A percentile compares a stretch with the other conserved stretches of the same genome.
phyloP scores from a whole-genome alignment of 179 eudicot genomes.

The Carnegiea gigantea region DNA sequence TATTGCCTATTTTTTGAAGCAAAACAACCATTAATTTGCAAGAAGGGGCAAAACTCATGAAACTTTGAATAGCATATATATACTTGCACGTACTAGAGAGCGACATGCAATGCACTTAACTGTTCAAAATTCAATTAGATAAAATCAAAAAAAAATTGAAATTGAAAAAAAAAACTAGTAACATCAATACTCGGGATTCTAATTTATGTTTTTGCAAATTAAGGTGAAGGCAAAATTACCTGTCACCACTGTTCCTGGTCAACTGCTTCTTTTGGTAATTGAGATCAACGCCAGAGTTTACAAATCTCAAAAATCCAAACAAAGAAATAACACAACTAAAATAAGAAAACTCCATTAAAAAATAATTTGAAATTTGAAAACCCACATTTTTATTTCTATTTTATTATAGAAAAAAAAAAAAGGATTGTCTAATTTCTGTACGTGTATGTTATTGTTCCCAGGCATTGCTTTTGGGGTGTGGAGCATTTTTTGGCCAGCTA shows the following conservation, averaged over 20 bases:
- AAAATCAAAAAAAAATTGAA: neutral
- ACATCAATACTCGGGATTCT: neutral
- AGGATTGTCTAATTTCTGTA: neutral
- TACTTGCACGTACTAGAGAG: neutral
- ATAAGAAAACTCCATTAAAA: neutral
- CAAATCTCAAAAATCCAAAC: neutral
- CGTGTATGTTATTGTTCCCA: neutral
- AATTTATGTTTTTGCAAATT: neutral
- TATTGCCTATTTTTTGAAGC: too few species aligned
- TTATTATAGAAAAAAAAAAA: neutral
- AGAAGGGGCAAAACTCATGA: neutral
- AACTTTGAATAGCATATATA: neutral
- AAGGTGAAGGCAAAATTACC: slow-evolving; percentile 21
- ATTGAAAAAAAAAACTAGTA: neutral
- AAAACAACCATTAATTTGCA: neutral
- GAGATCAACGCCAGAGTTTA: slow-evolving; percentile 1
- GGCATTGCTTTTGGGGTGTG: neutral
- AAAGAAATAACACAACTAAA: neutral
- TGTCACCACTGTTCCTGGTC: slow-evolving; percentile 20
- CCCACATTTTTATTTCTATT: neutral
- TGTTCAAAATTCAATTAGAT: neutral
- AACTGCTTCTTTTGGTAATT: neutral
- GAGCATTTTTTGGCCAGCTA: slow-evolving; percentile 8
- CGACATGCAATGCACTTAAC: too few species aligned
- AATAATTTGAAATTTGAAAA: neutral